Conservation (phyloP, 805 yeast genomes). For the Cyberlindnera mrakii region DNA sequence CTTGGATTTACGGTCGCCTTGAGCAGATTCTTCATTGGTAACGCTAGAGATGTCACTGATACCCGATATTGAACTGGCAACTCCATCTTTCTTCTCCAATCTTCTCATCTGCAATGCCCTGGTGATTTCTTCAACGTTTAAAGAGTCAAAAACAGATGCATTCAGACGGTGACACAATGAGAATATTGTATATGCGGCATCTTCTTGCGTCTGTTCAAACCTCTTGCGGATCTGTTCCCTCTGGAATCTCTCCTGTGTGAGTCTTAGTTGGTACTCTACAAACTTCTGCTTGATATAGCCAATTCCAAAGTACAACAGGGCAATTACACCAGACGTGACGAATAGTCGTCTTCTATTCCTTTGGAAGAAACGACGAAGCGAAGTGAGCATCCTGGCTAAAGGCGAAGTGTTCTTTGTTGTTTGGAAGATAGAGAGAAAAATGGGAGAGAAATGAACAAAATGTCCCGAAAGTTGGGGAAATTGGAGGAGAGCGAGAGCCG, state of each 20-base stretch:
- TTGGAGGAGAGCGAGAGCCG: background rate
- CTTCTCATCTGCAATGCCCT: constrained; percentile 61
- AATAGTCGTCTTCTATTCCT: constrained; percentile 39
- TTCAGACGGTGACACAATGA: constrained; percentile 76
- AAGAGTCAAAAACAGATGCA: constrained; percentile 51
- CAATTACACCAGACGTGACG: constrained; percentile 30
- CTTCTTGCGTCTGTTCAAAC: constrained; percentile 88
- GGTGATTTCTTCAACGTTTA: constrained; percentile 72
- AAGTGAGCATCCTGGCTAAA: constrained; percentile 15
- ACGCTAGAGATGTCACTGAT: constrained; percentile 10
- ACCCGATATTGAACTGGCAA: constrained; percentile 3
- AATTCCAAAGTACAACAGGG: constrained; percentile 38
- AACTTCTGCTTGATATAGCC: constrained; percentile 40
- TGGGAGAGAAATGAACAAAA: too few species aligned
- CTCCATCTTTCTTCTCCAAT: constrained; percentile 23
- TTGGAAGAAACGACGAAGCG: constrained; percentile 27
- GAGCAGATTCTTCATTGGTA: constrained; percentile 20
- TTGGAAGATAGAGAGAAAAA: too few species aligned
- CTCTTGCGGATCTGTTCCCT: constrained; percentile 70
- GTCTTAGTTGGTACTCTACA: constrained; percentile 41
- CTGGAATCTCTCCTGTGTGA: constrained; percentile 53
- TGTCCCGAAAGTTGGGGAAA: background rate
- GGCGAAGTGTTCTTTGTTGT: too few species aligned
- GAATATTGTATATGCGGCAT: constrained; percentile 76
- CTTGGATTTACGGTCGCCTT: constrained; percentile 35